Conservation (phyloP, 768 basidiomycete genomes). For the Hericium alpestre region DNA sequence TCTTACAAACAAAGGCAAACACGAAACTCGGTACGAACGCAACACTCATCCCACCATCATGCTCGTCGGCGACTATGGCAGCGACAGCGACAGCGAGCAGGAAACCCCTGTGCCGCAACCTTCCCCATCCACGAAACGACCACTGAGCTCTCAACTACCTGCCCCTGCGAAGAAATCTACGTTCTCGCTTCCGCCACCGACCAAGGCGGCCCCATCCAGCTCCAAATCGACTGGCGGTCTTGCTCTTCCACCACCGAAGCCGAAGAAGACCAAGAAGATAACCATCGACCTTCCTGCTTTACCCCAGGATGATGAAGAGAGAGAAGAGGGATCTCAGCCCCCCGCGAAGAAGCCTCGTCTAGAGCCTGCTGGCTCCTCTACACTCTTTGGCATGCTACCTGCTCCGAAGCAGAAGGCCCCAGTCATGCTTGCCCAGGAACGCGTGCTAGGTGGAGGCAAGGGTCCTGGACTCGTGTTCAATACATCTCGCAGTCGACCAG, state of each 20-base stretch:
- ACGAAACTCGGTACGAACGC: neutral
- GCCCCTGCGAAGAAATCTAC: constrained; percentile 22
- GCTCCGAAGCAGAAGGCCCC: constrained; percentile 52
- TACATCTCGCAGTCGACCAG: constrained; percentile 15
- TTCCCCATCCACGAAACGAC: constrained; percentile 5
- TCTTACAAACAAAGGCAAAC: neutral
- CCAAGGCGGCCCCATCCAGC: constrained; percentile 7
- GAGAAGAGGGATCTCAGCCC: constrained; percentile 32
- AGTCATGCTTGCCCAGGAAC: constrained; percentile 31
- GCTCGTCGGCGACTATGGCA: constrained; percentile 73
- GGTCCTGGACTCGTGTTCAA: constrained; percentile 56
- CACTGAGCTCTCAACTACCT: constrained; percentile 13
- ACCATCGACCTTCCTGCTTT: constrained; percentile 47
- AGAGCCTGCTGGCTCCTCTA: constrained; percentile 47
- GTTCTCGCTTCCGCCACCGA: constrained; percentile 27
- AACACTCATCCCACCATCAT: constrained; percentile 25
- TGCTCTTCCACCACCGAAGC: constrained; percentile 30
- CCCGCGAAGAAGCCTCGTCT: constrained; percentile 49
- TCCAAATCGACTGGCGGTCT: constrained; percentile 18
- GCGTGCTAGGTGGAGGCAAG: constrained; percentile 55
- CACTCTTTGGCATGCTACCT: constrained; percentile 64
- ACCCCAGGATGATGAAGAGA: constrained; percentile 25
- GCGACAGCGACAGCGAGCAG: constrained; percentile 48
- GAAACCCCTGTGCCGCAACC: constrained; percentile 20
- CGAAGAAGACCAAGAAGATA: constrained; percentile 49